Evolutionary conservation across 371 early-diverging fungal genomes (phyloP).

Genomic region (Cokeromyces recurvatus): DNA sequence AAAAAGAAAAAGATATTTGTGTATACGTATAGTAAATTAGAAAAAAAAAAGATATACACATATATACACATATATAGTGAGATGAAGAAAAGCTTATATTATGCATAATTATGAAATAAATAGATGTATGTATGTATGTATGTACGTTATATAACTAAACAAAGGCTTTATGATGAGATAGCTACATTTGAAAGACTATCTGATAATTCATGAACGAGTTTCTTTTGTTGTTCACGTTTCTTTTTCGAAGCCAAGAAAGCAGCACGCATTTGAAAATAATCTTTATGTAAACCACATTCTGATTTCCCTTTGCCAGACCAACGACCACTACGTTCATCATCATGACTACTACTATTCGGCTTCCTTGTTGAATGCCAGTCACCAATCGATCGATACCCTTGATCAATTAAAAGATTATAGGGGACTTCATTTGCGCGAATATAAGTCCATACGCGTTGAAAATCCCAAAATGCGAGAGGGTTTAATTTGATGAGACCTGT

Average conservation of each 20-base stretch:
- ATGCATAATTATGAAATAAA: too few species aligned
- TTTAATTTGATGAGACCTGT: constrained; percentile 86
- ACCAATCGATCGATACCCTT: constrained; percentile 89
- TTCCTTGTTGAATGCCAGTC: constrained; percentile 91
- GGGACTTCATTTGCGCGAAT: constrained; percentile 85
- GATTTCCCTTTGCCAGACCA: constrained; percentile 86
- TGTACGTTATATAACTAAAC: too few species aligned
- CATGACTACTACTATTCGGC: constrained; percentile 47
- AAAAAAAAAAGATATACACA: too few species aligned
- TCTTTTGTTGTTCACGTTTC: constrained; percentile 34
- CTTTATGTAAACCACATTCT: constrained; percentile 93
- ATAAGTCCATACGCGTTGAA: constrained; percentile 82
- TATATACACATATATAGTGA: too few species aligned
- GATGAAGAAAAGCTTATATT: too few species aligned
- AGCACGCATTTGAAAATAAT: constrained; percentile 88
- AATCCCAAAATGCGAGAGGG: constrained; percentile 87
- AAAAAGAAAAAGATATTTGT: too few species aligned
- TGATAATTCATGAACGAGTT: too few species aligned
- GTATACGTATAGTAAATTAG: too few species aligned
- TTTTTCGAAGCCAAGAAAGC: constrained; percentile 53
- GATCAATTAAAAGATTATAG: constrained; percentile 83
- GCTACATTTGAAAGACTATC: too few species aligned
- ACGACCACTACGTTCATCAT: constrained; percentile 84
- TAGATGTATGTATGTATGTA: too few species aligned
- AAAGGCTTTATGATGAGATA: too few species aligned